These are phyloP conservation scores for Fraxinus cuspidata DNA, from an alignment of 257 asterid species.

Conservation along the genomic window DNA sequence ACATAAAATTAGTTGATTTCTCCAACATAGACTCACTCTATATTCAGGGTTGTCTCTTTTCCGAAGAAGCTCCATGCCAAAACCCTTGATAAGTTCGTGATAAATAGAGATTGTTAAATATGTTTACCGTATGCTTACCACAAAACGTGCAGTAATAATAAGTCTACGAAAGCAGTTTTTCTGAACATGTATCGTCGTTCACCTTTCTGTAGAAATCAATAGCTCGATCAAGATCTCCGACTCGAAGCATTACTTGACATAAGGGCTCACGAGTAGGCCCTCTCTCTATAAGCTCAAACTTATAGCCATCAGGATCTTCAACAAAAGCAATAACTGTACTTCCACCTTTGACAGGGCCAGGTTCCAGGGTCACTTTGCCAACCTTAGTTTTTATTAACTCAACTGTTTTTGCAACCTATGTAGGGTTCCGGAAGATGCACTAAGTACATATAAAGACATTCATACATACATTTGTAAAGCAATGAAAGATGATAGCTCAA, in stretches of 20 bases:
- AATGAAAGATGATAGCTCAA: background rate
- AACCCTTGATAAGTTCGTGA: slow-evolving; percentile 38
- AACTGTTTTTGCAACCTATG: slow-evolving; percentile 42
- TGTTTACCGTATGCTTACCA: background rate
- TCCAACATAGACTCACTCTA: slow-evolving; percentile 36
- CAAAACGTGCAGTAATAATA: background rate
- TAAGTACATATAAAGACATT: slow-evolving; percentile 3
- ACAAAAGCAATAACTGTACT: slow-evolving; percentile 29
- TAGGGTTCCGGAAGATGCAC: background rate
- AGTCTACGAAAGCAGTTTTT: slow-evolving; percentile 7
- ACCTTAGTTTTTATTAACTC: slow-evolving; percentile 45
- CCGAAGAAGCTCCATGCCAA: slow-evolving; percentile 53
- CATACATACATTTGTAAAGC: background rate
- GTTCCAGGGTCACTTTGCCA: slow-evolving; percentile 37
- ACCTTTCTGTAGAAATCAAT: slow-evolving; percentile 52
- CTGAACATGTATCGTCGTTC: background rate
- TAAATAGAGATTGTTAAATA: background rate
- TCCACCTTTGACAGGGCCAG: slow-evolving; percentile 34
- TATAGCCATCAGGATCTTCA: slow-evolving; percentile 55
- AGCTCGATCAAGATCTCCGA: slow-evolving; percentile 55
- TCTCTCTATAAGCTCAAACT: slow-evolving; percentile 45
- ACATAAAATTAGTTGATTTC: background rate
- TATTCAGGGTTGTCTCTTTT: slow-evolving; percentile 43
- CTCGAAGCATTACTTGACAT: slow-evolving; percentile 56
- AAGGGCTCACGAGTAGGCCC: slow-evolving; percentile 41